phyloP scores from a whole-genome alignment of 1,139 yeast species.

The Blastobotrys indianensis region DNA sequence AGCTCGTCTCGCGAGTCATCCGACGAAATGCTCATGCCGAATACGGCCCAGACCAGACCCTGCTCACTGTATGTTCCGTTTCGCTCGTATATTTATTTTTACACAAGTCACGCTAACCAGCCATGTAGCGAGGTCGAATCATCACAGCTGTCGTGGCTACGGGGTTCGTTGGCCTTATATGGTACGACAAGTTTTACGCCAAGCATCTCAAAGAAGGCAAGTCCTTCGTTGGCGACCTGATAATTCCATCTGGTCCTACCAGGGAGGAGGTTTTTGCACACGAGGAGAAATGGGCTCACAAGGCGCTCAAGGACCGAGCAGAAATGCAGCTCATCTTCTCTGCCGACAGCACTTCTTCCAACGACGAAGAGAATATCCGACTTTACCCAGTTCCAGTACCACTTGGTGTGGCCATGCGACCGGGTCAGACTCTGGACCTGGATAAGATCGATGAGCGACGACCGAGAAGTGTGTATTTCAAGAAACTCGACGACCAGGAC shows the following conservation, averaged over 20 bases:
- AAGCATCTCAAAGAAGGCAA: slow-evolving; percentile 17
- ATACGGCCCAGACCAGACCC: slow-evolving; percentile 20
- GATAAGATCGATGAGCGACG: slow-evolving; percentile 23
- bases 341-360: slow-evolving; percentile 19
- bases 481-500: slow-evolving; percentile 10
- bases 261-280: slow-evolving; percentile 15
- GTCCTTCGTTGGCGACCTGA: slow-evolving; percentile 27
- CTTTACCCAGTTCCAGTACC: slow-evolving; percentile 25
- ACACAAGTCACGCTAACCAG: slow-evolving; percentile 8
- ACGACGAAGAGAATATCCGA: slow-evolving; percentile 19
- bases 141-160: slow-evolving; percentile 22
- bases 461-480: slow-evolving; percentile 21
- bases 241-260: slow-evolving; percentile 20
- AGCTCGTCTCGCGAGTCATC: slow-evolving; percentile 9
- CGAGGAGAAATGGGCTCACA: slow-evolving; percentile 18
- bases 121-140: slow-evolving; percentile 11
- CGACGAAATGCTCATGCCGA: slow-evolving; percentile 17
- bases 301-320: slow-evolving; percentile 17
- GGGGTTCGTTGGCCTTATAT: slow-evolving; percentile 22
- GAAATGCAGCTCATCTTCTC: slow-evolving; percentile 18
- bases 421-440: slow-evolving; percentile 24
- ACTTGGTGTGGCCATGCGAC: slow-evolving; percentile 18
- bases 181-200: slow-evolving; percentile 25
- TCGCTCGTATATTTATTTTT: neutral
- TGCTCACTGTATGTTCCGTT: slow-evolving; percentile 6